Conservation (phyloP, 164 flowering plant species). For the Kingdonia uniflora region DNA sequence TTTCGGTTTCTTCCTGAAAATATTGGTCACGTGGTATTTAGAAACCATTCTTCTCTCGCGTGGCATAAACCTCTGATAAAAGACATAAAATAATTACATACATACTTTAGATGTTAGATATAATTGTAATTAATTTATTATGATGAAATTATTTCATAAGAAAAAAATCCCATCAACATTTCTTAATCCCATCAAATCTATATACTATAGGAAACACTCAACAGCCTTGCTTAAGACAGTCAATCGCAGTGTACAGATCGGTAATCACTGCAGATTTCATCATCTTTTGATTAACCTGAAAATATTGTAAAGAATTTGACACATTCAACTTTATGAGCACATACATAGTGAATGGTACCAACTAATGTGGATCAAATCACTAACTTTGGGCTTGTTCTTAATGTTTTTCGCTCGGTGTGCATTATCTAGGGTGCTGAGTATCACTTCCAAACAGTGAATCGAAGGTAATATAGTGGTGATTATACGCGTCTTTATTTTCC, state of each 20-base stretch:
- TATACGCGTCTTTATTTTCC: constrained; percentile 84
- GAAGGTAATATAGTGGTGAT: constrained; percentile 80
- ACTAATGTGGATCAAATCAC: constrained; percentile 15
- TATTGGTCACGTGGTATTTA: constrained; percentile 77
- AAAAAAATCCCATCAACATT: too few species aligned
- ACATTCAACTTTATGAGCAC: too few species aligned
- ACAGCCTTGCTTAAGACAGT: constrained; percentile 90
- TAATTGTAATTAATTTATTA: too few species aligned
- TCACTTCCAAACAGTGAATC: constrained; percentile 69
- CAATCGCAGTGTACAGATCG: constrained; percentile 89
- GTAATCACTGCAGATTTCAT: constrained; percentile 97
- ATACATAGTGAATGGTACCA: background rate
- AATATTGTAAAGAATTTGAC: constrained; percentile 6
- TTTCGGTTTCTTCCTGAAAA: constrained; percentile 75
- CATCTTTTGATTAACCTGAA: constrained; percentile 96
- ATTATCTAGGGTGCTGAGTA: constrained; percentile 90
- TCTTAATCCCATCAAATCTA: too few species aligned
- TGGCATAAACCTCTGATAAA: constrained; percentile 65
- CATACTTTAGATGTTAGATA: too few species aligned
- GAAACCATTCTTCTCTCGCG: constrained; percentile 79
- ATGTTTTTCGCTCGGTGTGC: constrained; percentile 98
- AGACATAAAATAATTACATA: constrained; percentile 5
- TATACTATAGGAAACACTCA: background rate
- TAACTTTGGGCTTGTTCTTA: constrained; percentile 90
- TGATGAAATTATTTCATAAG: too few species aligned